phyloP scores from a whole-genome alignment of 257 asterid species.

The Jacaranda copaia region DNA sequence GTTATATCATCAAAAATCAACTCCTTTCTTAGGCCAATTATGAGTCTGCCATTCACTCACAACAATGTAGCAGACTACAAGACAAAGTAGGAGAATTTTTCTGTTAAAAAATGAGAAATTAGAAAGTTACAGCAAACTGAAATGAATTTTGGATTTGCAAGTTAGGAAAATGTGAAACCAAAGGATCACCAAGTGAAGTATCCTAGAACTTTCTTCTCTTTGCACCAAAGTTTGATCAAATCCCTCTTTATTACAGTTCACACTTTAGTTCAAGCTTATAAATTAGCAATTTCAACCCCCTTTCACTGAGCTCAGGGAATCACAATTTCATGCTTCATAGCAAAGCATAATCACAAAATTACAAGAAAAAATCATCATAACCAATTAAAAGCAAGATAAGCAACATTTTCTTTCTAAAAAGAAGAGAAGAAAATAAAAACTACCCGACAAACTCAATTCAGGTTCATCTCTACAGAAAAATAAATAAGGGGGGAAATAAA shows the following conservation, averaged over 20 bases:
- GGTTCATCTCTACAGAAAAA: not conserved
- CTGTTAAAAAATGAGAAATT: not conserved
- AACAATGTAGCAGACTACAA: not conserved
- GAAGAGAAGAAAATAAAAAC: not conserved
- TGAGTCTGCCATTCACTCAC: not conserved
- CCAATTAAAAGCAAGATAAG: not conserved
- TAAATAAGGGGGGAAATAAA: not conserved
- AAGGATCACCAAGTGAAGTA: not conserved
- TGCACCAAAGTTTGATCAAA: conserved; percentile 2
- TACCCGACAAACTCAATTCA: not conserved
- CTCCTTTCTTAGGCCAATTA: not conserved
- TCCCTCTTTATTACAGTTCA: not conserved
- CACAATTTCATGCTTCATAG: conserved; percentile 19
- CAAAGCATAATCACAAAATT: too few species aligned
- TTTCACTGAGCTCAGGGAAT: conserved; percentile 1
- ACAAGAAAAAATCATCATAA: too few species aligned
- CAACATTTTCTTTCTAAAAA: not conserved
- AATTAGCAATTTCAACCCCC: not conserved
- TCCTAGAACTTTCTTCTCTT: not conserved
- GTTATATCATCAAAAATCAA: not conserved
- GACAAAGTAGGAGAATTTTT: not conserved
- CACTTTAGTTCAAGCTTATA: conserved; percentile 1
- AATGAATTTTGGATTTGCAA: not conserved
- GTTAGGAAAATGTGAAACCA: not conserved
- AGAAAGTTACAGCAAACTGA: not conserved